A percentile compares a stretch with the other conserved stretches of the same genome.
Evolutionary conservation across 2,329 filamentous ascomycete species (phyloP).

Genomic region (Leptographium flavum): DNA sequence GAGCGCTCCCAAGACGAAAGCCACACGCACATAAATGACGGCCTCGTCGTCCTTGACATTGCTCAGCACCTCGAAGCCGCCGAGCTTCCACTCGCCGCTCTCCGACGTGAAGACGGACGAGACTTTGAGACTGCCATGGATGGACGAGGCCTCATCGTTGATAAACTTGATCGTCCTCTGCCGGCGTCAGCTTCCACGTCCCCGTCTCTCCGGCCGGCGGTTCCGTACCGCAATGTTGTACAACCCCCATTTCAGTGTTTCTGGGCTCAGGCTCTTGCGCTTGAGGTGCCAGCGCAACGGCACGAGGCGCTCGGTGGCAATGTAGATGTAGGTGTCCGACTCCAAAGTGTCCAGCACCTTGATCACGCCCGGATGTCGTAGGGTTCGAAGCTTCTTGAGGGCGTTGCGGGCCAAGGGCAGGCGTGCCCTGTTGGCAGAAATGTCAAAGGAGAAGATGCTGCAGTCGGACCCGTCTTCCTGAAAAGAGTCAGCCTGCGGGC

Average conservation of each 20-base stretch:
- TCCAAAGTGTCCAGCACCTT: constrained; percentile 91
- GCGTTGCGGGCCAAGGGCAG: constrained; percentile 86
- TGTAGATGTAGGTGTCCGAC: constrained; percentile 92
- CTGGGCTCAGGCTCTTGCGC: constrained; percentile 72
- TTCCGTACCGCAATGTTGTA: constrained; percentile 60
- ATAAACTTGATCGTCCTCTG: constrained; percentile 90
- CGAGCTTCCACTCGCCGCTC: constrained; percentile 95
- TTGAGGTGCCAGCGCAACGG: constrained; percentile 84
- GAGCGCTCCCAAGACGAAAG: neutral
- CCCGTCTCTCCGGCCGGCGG: neutral
- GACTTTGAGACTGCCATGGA: constrained; percentile 76
- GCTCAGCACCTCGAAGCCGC: constrained; percentile 84
- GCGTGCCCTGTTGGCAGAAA: constrained; percentile 63
- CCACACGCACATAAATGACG: constrained; percentile 56
- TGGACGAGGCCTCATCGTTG: constrained; percentile 81
- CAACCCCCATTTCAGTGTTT: constrained; percentile 94
- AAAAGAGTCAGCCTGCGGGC: neutral
- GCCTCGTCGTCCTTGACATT: constrained; percentile 94
- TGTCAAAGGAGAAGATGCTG: constrained; percentile 94
- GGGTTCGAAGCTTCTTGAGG: constrained; percentile 79
- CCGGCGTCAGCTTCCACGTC: neutral
- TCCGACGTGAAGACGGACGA: constrained; percentile 87
- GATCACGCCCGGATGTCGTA: constrained; percentile 88
- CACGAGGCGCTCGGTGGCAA: constrained; percentile 80
- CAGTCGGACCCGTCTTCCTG: constrained; percentile 90